Percentiles rank a stretch among this genome's conserved stretches.
Evolutionary conservation across 805 yeast species (phyloP).

Genomic region (Spathaspora gorwiae): DNA sequence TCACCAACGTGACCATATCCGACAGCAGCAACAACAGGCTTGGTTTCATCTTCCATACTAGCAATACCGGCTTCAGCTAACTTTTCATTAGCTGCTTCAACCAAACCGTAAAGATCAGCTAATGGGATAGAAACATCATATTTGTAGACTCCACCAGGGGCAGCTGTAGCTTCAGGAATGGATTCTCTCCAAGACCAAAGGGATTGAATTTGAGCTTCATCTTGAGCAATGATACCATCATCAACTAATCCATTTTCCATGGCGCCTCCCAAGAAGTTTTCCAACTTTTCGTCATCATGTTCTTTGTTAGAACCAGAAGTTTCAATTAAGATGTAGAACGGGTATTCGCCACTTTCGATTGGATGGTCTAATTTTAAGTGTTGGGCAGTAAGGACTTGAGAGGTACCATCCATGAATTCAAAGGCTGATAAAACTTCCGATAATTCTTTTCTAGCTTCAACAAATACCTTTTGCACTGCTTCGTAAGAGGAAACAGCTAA

Average conservation of each 20-base stretch:
- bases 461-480: conserved; percentile 78
- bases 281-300: conserved; percentile 89
- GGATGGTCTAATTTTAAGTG: conserved; percentile 68
- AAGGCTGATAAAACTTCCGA: conserved; percentile 87
- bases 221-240: conserved; percentile 97
- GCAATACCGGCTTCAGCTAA: conserved; percentile 54
- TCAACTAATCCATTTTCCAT: conserved; percentile 80
- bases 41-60: conserved; percentile 53
- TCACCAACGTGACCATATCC: conserved; percentile 99
- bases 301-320: conserved; percentile 93
- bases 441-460: conserved; percentile 70
- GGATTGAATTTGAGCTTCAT: conserved; percentile 75
- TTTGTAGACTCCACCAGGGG: conserved; percentile 92
- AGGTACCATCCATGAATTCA: conserved; percentile 83
- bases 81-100: conserved; percentile 67
- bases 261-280: conserved; percentile 71
- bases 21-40: conserved; percentile 82
- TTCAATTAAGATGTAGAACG: conserved; percentile 88
- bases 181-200: conserved; percentile 97
- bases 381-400: conserved; percentile 59
- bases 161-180: conserved; percentile 82
- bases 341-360: conserved; percentile 68
- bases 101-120: conserved; percentile 72
- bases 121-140: conserved; percentile 94
- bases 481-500: conserved; percentile 78